Base-by-base conservation (phyloP, 2,329 filamentous ascomycete genomes). In the Fusarium miscanthi region DNA sequence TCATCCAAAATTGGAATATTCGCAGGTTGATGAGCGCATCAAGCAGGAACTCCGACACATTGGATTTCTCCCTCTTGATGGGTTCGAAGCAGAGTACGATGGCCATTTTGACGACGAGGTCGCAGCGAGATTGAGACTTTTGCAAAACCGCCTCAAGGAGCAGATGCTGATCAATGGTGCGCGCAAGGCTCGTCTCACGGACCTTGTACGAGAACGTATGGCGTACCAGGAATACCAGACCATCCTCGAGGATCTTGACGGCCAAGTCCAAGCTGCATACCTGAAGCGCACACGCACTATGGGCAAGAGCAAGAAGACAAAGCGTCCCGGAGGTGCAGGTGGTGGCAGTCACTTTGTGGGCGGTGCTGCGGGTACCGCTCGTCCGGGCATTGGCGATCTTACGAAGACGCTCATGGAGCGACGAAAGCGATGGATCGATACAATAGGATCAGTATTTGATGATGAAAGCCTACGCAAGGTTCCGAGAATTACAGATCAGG, bases 181-280 rank as follows among this genome's bases (percentile, higher is more conserved):
- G 9, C 92, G 94, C 70, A 98, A 98, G 82, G 88, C 94, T 11
- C 90, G 95, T 5, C 86, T 99, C 16, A 90, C 94, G 3, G 95
- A 98, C 41, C 87, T 98, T 33, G 94, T 96, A 12, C 93, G 94
- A 76, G 95, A 97, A 80, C 91, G 94, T 73, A 95, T 99, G 90
- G 96, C 96, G 0, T 92, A 96, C 83, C 96, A 99, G 80, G 96
- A 99, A 81, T 99, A 97, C 85, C 93, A 92, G 81, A 98, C 94
- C 62, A 99, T 99, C 76, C 92, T 97, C 56, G 96, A 99, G 80
- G 96, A 99, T 80, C 90, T 99, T 27, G 96, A 99, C 85, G 91
- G 91, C 45, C 96, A 98, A 80, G 94, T 98, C 45, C 95, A 98
- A 79, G 92, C 94, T 57, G 95, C 96, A 7, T 99, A 98, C 79